These are phyloP conservation scores for Amphirosellinia nigrospora DNA, from an alignment of 495 filamentous ascomycete species.

Conservation along the genomic window DNA sequence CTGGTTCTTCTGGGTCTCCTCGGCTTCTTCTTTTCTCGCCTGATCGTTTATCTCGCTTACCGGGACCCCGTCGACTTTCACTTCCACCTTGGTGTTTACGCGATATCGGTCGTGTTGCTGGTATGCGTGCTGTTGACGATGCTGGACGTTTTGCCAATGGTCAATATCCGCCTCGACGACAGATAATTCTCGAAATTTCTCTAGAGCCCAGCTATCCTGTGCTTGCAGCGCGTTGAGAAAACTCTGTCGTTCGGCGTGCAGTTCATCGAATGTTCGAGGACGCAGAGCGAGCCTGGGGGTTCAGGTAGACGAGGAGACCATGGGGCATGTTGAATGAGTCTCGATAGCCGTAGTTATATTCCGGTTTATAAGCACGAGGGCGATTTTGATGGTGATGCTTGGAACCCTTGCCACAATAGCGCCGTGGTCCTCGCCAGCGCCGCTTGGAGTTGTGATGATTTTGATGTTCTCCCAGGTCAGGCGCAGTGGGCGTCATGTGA, in stretches of 20 bases:
- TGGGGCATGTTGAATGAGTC: not conserved
- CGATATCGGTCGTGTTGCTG: conserved; percentile 8
- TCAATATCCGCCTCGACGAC: conserved; percentile 35
- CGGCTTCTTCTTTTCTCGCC: conserved; percentile 16
- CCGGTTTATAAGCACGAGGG: not conserved
- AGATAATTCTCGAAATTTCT: conserved; percentile 41
- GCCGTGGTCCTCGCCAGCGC: not conserved
- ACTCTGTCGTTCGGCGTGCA: conserved; percentile 48
- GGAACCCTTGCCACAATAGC: not conserved
- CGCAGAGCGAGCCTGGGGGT: conserved; percentile 30
- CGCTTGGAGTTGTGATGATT: not conserved
- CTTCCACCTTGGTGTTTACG: not conserved
- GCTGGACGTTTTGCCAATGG: not conserved
- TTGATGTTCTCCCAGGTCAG: not conserved
- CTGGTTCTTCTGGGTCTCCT: conserved; percentile 28
- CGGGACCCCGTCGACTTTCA: not conserved
- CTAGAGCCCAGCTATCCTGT: conserved; percentile 40
- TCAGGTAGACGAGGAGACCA: not conserved
- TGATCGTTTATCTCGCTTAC: not conserved
- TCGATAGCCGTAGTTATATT: not conserved
- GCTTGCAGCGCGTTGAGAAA: conserved; percentile 44
- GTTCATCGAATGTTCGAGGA: conserved; percentile 43
- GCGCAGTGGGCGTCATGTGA: not conserved
- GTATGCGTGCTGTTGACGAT: not conserved
- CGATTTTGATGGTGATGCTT: not conserved